Conservation (phyloP, 495 filamentous ascomycete genomes). For the Neurospora sp. region DNA sequence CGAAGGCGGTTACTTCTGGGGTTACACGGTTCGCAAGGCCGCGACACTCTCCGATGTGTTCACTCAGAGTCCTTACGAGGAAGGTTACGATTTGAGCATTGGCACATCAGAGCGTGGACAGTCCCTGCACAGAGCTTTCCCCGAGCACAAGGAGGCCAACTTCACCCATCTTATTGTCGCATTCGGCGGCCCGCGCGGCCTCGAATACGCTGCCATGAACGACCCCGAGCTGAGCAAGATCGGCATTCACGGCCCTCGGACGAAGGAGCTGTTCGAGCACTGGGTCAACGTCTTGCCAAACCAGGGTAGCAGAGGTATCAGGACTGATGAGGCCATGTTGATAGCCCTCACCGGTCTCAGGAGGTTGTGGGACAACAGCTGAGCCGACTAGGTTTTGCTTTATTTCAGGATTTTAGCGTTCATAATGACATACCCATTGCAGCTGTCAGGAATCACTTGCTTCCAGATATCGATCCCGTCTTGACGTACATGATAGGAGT, state of each 20-base stretch:
- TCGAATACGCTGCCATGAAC: conserved; percentile 58
- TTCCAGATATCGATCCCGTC: background rate
- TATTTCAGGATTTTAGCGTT: background rate
- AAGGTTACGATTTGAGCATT: conserved; percentile 58
- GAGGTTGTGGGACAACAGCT: conserved; percentile 37
- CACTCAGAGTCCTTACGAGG: conserved; percentile 51
- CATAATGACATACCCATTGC: background rate
- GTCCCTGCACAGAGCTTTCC: conserved; percentile 38
- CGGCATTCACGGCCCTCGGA: conserved; percentile 42
- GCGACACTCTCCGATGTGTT: conserved; percentile 52
- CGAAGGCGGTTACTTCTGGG: conserved; percentile 68
- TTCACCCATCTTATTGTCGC: conserved; percentile 61
- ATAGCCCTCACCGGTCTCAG: conserved; percentile 52
- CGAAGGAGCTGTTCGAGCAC: conserved; percentile 59
- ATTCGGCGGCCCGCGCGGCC: conserved; percentile 62
- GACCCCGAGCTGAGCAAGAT: conserved; percentile 49
- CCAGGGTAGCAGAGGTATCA: conserved; percentile 66
- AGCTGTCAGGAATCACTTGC: background rate
- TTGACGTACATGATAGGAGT: background rate
- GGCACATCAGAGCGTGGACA: conserved; percentile 65
- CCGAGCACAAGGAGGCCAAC: conserved; percentile 25
- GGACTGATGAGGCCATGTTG: conserved; percentile 72
- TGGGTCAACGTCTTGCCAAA: conserved; percentile 68
- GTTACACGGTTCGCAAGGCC: conserved; percentile 53
- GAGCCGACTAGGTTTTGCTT: background rate